Conservation (phyloP, 148 eudicot genomes). For the Vaccinium macrocarpon region DNA sequence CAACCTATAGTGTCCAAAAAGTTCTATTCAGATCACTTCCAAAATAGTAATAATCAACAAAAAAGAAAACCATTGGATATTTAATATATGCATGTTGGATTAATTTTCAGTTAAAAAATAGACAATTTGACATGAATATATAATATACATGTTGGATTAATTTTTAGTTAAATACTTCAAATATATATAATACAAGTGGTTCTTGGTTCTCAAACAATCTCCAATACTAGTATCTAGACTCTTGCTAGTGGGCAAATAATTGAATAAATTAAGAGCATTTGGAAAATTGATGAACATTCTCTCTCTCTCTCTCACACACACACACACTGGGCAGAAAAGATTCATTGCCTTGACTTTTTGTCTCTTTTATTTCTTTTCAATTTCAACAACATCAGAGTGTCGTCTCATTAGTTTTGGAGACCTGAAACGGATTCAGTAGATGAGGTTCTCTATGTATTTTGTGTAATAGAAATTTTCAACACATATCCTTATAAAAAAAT, state of each 20-base stretch:
- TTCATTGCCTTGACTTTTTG: not conserved
- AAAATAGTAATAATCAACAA: not conserved
- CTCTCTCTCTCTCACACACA: not conserved
- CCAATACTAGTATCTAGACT: not conserved
- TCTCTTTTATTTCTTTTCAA: not conserved
- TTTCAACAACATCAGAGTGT: not conserved
- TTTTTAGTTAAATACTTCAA: not conserved
- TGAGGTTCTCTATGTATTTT: no score
- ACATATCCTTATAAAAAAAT: no score
- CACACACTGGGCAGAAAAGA: not conserved
- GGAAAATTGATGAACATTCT: not conserved
- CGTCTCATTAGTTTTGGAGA: no score
- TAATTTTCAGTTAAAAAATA: not conserved
- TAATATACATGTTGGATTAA: conserved; percentile 4
- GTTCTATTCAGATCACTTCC: not conserved
- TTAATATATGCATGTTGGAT: not conserved
- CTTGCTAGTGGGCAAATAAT: not conserved
- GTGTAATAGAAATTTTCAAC: no score
- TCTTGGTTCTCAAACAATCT: not conserved
- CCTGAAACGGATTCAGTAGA: no score
- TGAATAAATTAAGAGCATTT: not conserved
- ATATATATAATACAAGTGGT: not conserved
- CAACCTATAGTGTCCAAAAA: not conserved
- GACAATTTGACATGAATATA: no score
- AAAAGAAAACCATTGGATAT: not conserved